A percentile compares a stretch with the other conserved stretches of the same genome.
Evolutionary conservation across 2,329 filamentous ascomycete genomes (phyloP).

Genomic region (Chrysoporthe austroafricana): DNA sequence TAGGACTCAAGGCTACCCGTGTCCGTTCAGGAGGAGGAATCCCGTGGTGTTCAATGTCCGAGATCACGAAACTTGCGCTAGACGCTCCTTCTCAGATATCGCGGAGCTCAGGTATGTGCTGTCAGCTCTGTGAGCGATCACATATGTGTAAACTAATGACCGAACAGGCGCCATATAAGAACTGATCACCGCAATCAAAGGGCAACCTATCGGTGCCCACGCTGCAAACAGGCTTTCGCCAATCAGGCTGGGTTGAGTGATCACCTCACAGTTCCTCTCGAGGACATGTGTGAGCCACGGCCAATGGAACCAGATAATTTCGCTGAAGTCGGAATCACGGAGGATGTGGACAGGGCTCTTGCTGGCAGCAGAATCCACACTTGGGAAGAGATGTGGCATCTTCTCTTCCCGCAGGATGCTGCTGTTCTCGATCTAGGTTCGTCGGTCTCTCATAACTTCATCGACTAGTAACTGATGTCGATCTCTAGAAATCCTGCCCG

Average conservation of each 20-base stretch:
- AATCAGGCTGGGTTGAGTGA: conserved; percentile 14
- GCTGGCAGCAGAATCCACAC: conserved; percentile 12
- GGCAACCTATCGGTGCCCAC: conserved; percentile 19
- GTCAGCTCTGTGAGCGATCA: not conserved
- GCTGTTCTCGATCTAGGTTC: conserved; percentile 23
- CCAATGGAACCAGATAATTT: not conserved
- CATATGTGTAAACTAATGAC: not conserved
- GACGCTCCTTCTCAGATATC: conserved; percentile 21
- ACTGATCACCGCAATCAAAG: conserved; percentile 14
- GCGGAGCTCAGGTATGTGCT: conserved; percentile 23
- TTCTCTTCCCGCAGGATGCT: conserved; percentile 24
- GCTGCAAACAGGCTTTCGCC: conserved; percentile 22
- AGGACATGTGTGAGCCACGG: conserved; percentile 25
- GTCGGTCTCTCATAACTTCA: not conserved
- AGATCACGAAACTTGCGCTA: conserved; percentile 27
- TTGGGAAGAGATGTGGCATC: conserved; percentile 25
- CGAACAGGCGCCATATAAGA: conserved; percentile 20
- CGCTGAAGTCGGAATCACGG: conserved; percentile 22
- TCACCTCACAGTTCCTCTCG: conserved; percentile 24
- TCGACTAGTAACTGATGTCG: conserved; percentile 1
- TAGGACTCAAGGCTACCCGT: conserved; percentile 16
- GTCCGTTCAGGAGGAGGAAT: conserved; percentile 24
- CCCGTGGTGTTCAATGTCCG: conserved; percentile 27
- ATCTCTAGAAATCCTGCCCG: conserved; percentile 22
- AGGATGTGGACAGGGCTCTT: conserved; percentile 21